phyloP scores from a whole-genome alignment of 768 basidiomycete species.

The Tylopilus plumbeoviolaceoides region DNA sequence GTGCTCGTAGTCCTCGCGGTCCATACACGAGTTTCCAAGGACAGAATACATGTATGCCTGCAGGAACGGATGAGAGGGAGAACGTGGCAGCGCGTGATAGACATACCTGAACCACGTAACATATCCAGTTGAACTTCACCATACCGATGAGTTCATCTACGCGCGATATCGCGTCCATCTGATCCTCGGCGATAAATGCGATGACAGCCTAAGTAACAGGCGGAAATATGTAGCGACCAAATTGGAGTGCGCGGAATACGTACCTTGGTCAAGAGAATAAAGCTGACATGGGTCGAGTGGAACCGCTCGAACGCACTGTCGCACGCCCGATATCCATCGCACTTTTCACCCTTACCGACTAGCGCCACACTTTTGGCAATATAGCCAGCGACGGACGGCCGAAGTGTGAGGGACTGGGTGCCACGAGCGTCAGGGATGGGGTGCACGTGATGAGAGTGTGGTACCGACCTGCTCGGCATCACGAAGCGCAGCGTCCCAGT shows the following conservation, averaged over 20 bases:
- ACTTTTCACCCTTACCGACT: neutral
- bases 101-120: constrained; percentile 3
- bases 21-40: constrained; percentile 1
- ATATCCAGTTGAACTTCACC: neutral
- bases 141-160: constrained; percentile 1
- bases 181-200: neutral
- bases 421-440: neutral
- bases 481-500: neutral
- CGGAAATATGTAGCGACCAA: neutral
- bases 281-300: neutral
- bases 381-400: neutral
- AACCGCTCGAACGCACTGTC: constrained; percentile 4
- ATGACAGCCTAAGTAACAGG: constrained; percentile 4
- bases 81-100: too few species aligned
- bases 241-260: neutral
- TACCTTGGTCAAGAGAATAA: constrained; percentile 9
- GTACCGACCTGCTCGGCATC: constrained; percentile 6
- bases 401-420: constrained; percentile 2
- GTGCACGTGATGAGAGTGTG: neutral
- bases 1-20: neutral
- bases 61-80: neutral
- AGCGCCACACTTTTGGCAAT: neutral
- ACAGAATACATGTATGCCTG: constrained; percentile 8
- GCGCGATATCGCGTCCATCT: constrained; percentile 1
- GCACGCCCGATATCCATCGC: neutral